Conservation (phyloP, 495 filamentous ascomycete species). For the Neurospora pannonica region DNA sequence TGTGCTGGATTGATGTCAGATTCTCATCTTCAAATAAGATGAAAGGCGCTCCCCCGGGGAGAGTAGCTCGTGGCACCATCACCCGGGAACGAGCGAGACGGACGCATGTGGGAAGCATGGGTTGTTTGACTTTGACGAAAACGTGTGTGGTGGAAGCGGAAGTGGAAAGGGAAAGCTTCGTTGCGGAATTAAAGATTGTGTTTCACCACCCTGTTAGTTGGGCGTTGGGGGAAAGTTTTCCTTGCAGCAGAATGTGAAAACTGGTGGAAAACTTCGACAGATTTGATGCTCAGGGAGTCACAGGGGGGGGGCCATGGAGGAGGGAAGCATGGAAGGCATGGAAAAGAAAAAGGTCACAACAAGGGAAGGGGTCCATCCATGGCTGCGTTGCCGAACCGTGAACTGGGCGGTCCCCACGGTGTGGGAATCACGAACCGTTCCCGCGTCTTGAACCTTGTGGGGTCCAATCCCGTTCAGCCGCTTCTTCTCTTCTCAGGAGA, state of each 20-base stretch:
- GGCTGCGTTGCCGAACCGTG: neutral
- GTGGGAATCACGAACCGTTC: neutral
- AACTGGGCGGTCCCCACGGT: neutral
- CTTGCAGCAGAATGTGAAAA: neutral
- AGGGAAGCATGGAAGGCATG: neutral
- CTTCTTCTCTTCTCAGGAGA: neutral
- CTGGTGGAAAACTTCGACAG: neutral
- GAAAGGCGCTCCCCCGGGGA: neutral
- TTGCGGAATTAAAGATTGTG: neutral
- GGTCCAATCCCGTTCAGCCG: neutral
- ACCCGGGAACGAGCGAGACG: neutral
- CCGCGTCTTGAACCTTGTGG: neutral
- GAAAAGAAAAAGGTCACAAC: neutral
- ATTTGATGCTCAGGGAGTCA: neutral
- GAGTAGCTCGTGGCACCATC: neutral
- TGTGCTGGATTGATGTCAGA: neutral
- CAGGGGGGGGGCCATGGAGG: neutral
- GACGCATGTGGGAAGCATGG: neutral
- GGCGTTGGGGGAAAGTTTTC: neutral
- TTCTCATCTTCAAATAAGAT: neutral
- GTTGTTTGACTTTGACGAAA: neutral
- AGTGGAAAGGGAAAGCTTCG: neutral
- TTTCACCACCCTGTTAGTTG: neutral
- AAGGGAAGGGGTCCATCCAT: neutral
- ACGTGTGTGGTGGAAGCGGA: neutral